Percentiles rank a stretch among this genome's conserved stretches.
These are phyloP conservation scores for Pigoraptor vietnamica DNA, from an alignment of 78 protist species.

Conservation along the genomic window DNA sequence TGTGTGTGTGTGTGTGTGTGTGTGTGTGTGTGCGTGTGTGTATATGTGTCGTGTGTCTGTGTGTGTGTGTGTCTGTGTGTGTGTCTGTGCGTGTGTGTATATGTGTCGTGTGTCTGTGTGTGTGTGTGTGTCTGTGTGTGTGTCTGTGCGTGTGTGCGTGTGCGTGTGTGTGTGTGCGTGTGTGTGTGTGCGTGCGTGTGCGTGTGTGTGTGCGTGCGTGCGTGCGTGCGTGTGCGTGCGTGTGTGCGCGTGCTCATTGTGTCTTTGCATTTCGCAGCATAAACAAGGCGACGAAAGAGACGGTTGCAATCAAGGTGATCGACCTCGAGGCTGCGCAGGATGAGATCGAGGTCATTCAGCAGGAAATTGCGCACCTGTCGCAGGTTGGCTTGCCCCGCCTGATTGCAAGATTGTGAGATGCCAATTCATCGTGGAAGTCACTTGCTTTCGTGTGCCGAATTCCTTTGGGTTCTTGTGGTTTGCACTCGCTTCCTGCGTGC, in stretches of 20 bases:
- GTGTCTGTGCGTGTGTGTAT: background rate
- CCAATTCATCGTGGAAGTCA: too few relatives aligned
- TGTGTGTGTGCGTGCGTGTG: too few relatives aligned
- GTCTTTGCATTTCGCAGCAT: background rate
- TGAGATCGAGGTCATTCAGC: slow-evolving; percentile 91
- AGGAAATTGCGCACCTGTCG: slow-evolving; percentile 68
- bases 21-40: background rate
- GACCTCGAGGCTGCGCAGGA: slow-evolving; percentile 93
- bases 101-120: too few relatives aligned
- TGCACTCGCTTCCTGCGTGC: too few relatives aligned
- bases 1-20: background rate
- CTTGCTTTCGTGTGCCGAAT: too few relatives aligned
- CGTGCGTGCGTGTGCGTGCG: background rate
- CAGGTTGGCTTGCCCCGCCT: too few relatives aligned
- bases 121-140: background rate
- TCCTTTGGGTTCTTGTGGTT: too few relatives aligned
- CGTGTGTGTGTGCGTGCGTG: background rate
- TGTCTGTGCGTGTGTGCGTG: background rate
- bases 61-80: background rate
- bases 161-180: background rate
- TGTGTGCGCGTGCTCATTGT: too few relatives aligned
- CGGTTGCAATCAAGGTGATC: slow-evolving; percentile 90
- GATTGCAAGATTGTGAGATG: too few relatives aligned
- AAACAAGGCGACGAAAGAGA: background rate
- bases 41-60: too few relatives aligned